Evolutionary conservation across 306 rosid species (phyloP), one percentile per base, ranked within the genome.

Genomic region (Cucurbita moschata): DNA sequence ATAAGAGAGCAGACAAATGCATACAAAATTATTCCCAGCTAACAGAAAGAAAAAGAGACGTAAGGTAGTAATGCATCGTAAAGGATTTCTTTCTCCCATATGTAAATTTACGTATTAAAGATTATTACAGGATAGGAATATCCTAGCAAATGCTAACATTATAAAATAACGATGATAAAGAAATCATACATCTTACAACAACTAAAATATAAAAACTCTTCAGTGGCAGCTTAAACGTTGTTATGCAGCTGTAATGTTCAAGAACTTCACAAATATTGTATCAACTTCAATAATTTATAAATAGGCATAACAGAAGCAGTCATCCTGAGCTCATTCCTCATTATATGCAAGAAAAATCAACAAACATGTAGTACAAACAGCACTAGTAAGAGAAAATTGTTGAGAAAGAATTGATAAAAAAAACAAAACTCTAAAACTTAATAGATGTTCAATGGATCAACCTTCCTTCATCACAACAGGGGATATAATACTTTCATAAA

Each of bases 1-100:
- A 21, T 2, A 84, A 81, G 43, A 76, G 71, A 75, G 77, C 35
- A 55, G 16, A 75, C 57, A 30, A 26, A 70, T 42, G 60, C 44
- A 70, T 77, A 67, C 49, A 23, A 69, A 69, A 49, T 50, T 14
- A 49, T 44, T 69, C 58, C 54, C 73, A 23, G 10, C 56, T 49
- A 69, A 69, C 44, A 69, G 42, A 52, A 26, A 46, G 57, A 68
- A 47, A 68, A 23, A 4, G 14, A 16, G 71, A 8, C 10, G 30
- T 4, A 57, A 7, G 37, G 56, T 23, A 12, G 73, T 14, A 67
- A 6, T 19, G 49, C 55, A 21, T 23, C 11, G 13, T 67, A 19
- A 46, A 67, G 14, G 14, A n/a, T 5, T 19, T 44, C 35, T 44
- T 67, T 12, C 19, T 46, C 16, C 39, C 38, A 62, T 10, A 64